Evolutionary conservation across 2,329 filamentous ascomycete genomes (phyloP).

Genomic region (Claviceps sp.): DNA sequence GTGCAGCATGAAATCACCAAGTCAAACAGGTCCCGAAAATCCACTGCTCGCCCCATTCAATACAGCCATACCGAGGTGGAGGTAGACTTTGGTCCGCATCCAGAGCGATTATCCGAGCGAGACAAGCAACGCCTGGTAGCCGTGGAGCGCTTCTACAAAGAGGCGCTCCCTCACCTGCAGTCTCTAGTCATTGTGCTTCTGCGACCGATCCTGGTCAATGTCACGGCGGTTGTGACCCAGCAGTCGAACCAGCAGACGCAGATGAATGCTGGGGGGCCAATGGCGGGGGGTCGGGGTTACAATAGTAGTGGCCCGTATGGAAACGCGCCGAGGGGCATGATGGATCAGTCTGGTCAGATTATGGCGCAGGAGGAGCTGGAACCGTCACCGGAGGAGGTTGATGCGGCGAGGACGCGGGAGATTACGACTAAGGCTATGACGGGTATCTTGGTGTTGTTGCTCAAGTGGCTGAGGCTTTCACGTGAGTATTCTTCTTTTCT

Average conservation of each 20-base stretch:
- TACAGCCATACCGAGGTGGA: conserved; percentile 8
- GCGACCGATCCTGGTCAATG: conserved; percentile 75
- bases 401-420: conserved; percentile 69
- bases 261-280: conserved; percentile 19
- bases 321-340: conserved; percentile 17
- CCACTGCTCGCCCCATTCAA: not conserved
- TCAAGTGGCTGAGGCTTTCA: conserved; percentile 95
- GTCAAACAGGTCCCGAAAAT: conserved; percentile 3
- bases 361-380: conserved; percentile 29
- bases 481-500: conserved; percentile 43
- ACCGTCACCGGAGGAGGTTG: conserved; percentile 59
- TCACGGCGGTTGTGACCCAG: conserved; percentile 67
- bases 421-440: conserved; percentile 85
- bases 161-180: conserved; percentile 73
- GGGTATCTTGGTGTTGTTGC: conserved; percentile 70
- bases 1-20: conserved; percentile 20
- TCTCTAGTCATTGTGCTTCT: conserved; percentile 87
- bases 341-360: conserved; percentile 20
- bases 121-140: conserved; percentile 53
- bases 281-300: conserved; percentile 9
- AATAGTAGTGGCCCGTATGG: conserved; percentile 22
- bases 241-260: conserved; percentile 30
- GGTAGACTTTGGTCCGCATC: conserved; percentile 34
- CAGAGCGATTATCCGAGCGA: conserved; percentile 34
- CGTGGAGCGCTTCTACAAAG: conserved; percentile 70